Conservation (phyloP, 345 rosid genomes). For the Lagerstroemia speciosa region DNA sequence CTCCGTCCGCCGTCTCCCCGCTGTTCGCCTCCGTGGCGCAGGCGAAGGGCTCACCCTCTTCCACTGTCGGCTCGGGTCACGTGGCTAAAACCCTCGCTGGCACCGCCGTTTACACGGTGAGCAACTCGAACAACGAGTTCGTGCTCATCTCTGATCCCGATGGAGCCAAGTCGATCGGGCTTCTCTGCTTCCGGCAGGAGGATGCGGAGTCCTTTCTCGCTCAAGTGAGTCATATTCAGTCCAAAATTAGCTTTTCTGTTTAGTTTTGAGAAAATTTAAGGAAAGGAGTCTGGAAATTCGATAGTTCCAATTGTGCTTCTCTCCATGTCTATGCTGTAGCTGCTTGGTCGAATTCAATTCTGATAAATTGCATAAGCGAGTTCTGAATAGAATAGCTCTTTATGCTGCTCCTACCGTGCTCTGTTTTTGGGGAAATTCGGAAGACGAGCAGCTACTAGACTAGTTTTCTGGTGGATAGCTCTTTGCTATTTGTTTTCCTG, state of each 20-base stretch:
- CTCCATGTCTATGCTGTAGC: background rate
- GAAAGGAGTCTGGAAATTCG: background rate
- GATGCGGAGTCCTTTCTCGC: constrained; percentile 91
- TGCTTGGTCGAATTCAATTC: background rate
- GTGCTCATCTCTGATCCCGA: constrained; percentile 88
- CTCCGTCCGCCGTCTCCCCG: constrained; percentile 14
- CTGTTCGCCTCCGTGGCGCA: constrained; percentile 64
- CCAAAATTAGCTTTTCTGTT: background rate
- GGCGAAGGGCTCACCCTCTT: constrained; percentile 27
- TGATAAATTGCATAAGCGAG: background rate
- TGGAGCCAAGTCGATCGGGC: constrained; percentile 72
- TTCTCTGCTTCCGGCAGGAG: constrained; percentile 91
- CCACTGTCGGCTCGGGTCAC: constrained; percentile 37
- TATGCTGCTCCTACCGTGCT: background rate
- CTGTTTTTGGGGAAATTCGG: background rate
- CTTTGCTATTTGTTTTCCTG: background rate
- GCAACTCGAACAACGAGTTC: constrained; percentile 86
- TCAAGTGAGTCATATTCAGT: constrained; percentile 34
- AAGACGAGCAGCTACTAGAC: background rate
- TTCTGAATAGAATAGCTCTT: background rate
- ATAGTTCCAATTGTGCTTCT: background rate
- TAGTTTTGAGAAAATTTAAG: background rate
- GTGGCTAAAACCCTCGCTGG: constrained; percentile 74
- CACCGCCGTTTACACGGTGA: constrained; percentile 74
- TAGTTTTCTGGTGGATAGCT: background rate